Evolutionary conservation across 352 stramenopile species (phyloP).

Genomic region (Globisporangium recalcitrans): DNA sequence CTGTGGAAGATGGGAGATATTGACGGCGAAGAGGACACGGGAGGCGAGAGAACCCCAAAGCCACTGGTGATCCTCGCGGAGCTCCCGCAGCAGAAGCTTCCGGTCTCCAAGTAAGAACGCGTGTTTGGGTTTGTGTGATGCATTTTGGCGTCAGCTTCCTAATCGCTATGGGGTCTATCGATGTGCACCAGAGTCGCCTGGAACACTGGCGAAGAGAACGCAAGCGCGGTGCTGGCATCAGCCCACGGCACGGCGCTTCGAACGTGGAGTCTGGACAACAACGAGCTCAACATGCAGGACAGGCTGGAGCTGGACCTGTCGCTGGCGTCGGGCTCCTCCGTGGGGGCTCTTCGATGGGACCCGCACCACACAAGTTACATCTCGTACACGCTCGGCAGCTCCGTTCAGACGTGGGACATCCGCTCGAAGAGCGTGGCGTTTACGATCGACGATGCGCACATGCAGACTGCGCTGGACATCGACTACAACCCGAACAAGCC

Average conservation of each 20-base stretch:
- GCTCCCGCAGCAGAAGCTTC: constrained; percentile 40
- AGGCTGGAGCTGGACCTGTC: constrained; percentile 52
- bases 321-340: constrained; percentile 22
- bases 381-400: constrained; percentile 53
- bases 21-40: constrained; percentile 14
- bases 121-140: not conserved
- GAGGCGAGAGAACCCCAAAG: constrained; percentile 14
- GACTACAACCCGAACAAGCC: constrained; percentile 99
- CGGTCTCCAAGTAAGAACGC: constrained; percentile 35
- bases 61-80: constrained; percentile 29
- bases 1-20: constrained; percentile 43
- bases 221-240: constrained; percentile 26
- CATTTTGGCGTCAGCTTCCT: not conserved
- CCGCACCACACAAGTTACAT: constrained; percentile 72
- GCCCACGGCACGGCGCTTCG: constrained; percentile 42
- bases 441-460: constrained; percentile 57
- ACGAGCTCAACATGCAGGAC: constrained; percentile 28
- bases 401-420: constrained; percentile 74
- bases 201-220: constrained; percentile 23
- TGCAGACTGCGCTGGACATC: constrained; percentile 70
- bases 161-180: not conserved
- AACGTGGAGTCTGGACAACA: constrained; percentile 47
- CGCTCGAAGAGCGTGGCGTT: constrained; percentile 36
- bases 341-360: constrained; percentile 66
- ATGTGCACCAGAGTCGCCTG: constrained; percentile 34